These are phyloP conservation scores for Chernovozyma aurita DNA, from an alignment of 1,139 yeast genomes.

Conservation along the genomic window DNA sequence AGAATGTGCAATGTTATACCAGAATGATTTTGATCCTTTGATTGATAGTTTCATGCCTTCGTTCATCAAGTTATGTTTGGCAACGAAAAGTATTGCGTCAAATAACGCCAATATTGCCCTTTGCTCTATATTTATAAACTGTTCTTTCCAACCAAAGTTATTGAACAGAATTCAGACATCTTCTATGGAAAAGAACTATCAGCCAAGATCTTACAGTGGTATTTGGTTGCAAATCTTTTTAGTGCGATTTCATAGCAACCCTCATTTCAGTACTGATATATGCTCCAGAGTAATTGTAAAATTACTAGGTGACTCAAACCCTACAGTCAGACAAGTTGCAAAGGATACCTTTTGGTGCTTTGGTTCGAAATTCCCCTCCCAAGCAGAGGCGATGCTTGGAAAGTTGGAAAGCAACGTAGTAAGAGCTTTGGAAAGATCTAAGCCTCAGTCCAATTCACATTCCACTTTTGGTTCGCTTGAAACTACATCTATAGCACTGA, in stretches of 20 bases:
- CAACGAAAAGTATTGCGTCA: slow-evolving; percentile 78
- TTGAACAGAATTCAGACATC: slow-evolving; percentile 50
- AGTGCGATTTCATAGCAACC: slow-evolving; percentile 30
- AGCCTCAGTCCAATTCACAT: slow-evolving; percentile 27
- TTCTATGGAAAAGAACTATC: slow-evolving; percentile 62
- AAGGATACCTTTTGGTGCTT: slow-evolving; percentile 73
- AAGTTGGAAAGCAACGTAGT: slow-evolving; percentile 33
- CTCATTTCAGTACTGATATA: slow-evolving; percentile 34
- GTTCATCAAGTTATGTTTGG: slow-evolving; percentile 60
- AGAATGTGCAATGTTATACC: slow-evolving; percentile 56
- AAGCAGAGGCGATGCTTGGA: slow-evolving; percentile 52
- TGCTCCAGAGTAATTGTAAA: slow-evolving; percentile 51
- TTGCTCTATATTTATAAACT: slow-evolving; percentile 55
- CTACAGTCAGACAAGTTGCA: slow-evolving; percentile 72
- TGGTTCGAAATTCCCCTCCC: slow-evolving; percentile 42
- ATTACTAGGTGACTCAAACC: slow-evolving; percentile 76
- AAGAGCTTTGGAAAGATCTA: slow-evolving; percentile 43
- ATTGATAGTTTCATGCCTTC: slow-evolving; percentile 58
- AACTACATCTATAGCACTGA: slow-evolving; percentile 7
- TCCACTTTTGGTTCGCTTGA: slow-evolving; percentile 2
- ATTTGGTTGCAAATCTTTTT: slow-evolving; percentile 66
- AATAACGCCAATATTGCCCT: slow-evolving; percentile 67
- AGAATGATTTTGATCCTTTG: slow-evolving; percentile 51
- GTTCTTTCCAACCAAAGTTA: slow-evolving; percentile 50
- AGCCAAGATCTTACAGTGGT: slow-evolving; percentile 67